Evolutionary conservation across 2,329 filamentous ascomycete species (phyloP).

Genomic region (Cordyceps javanica): DNA sequence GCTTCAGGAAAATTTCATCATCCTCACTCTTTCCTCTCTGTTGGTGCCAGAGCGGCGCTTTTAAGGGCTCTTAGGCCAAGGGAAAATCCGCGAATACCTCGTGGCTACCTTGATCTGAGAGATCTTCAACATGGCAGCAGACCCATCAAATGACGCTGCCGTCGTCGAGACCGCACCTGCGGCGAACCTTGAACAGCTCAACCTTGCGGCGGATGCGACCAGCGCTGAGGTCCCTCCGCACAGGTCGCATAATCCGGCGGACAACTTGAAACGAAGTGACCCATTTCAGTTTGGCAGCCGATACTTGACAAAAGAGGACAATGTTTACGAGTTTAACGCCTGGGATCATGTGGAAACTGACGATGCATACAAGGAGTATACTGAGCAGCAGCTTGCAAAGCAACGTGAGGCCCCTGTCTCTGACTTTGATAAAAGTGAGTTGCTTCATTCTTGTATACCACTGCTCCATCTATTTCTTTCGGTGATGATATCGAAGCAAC

Average conservation of each 20-base stretch:
- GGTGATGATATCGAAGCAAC: conserved; percentile 48
- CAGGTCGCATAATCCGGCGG: conserved; percentile 62
- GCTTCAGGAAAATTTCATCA: not conserved
- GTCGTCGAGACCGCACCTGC: conserved; percentile 17
- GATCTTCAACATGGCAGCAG: conserved; percentile 10
- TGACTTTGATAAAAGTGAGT: conserved; percentile 82
- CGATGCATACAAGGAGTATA: conserved; percentile 78
- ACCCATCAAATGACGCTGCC: conserved; percentile 18
- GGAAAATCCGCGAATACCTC: not conserved
- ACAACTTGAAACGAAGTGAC: conserved; percentile 80
- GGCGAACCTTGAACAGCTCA: conserved; percentile 21
- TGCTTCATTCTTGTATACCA: not conserved
- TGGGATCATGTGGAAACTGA: conserved; percentile 98
- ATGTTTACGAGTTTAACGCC: conserved; percentile 96
- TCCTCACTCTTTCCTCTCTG: not conserved
- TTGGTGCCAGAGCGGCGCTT: not conserved
- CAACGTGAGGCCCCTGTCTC: conserved; percentile 83
- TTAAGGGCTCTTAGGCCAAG: not conserved
- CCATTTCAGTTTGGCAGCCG: conserved; percentile 95
- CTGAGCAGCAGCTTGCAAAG: conserved; percentile 74
- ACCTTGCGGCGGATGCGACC: conserved; percentile 16
- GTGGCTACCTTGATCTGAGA: not conserved
- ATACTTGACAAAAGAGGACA: conserved; percentile 72
- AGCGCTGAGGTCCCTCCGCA: conserved; percentile 43
- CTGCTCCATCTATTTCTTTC: conserved; percentile 20